phyloP scores from a whole-genome alignment of 257 asterid species.

The Nicotiana attenuata region DNA sequence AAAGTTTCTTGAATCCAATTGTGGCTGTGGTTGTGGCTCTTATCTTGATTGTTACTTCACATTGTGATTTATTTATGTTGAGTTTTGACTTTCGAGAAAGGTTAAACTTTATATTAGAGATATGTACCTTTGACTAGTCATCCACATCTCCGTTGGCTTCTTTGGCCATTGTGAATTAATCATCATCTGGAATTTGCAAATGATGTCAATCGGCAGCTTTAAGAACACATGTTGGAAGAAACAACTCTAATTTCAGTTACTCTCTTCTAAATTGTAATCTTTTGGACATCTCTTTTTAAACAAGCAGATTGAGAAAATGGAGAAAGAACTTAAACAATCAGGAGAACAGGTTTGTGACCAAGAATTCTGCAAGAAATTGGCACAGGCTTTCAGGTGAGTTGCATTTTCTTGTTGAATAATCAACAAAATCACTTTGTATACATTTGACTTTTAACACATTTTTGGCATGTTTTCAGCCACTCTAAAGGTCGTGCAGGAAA shows the following conservation, averaged over 20 bases:
- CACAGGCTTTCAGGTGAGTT: conserved; percentile 57
- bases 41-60: not conserved
- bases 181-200: not conserved
- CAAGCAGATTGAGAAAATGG: conserved; percentile 60
- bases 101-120: not conserved
- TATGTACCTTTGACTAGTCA: not conserved
- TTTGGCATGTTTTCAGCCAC: conserved; percentile 42
- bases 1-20: not conserved
- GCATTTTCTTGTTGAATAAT: conserved; percentile 1
- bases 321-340: conserved; percentile 31
- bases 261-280: not conserved
- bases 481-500: conserved; percentile 89
- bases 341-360: conserved; percentile 38
- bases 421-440: not conserved
- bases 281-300: not conserved
- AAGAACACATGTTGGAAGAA: not conserved
- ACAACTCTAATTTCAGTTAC: not conserved
- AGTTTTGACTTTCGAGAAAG: not conserved
- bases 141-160: not conserved
- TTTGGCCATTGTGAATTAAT: not conserved
- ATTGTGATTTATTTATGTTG: not conserved
- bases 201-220: not conserved
- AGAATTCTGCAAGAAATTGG: conserved; percentile 56
- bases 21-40: not conserved
- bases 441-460: not conserved